Base-by-base conservation (phyloP, 163 green algal genomes). In the Scenedesmus sp. region DNA sequence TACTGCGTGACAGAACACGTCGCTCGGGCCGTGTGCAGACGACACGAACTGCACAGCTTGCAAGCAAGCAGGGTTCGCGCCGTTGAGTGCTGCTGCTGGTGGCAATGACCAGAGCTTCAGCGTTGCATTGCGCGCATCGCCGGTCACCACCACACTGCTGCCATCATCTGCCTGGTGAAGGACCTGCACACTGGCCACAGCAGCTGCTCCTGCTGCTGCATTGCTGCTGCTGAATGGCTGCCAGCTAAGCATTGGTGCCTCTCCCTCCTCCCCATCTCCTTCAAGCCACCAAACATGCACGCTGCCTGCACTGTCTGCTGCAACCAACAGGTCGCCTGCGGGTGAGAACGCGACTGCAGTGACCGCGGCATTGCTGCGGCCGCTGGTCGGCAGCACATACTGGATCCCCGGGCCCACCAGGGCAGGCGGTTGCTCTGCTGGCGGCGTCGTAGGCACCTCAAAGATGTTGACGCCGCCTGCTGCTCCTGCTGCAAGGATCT, bases 1-100 rank as follows among this genome's bases (percentile, higher is more conserved):
- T 16, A 90, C 89, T 65, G 95, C 65, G 44, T 97, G 94, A 53
- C 94, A 95, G 91, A 94, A 97, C 26, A 97, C 94, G 81, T 84
- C 85, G 3, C 46, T 33, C 13, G 37, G 9, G 24, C 37, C 56
- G 0, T 72, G 51, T 18, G 59, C 3, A 37, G 85, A 44, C 20
- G 30, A 24, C 15, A 70, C 10, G n/a, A 88, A 80, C 12, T 30
- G 35, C 15, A 90, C 35, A 9, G 53, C 59, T 53, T 87, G 79
- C 37, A 91, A 49, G 37, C 78, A 87, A 5, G 0, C 49, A 7
- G 87, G 79, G 30, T 51, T 43, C 3, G 35, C 42, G 43, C n/a
- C 37, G 12, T 22, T 22, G n/a, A 24, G 35, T 3, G 30, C n/a
- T 24, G 37, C 81, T 33, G 88, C 88, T 22, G 56, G n/a, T 20